Evolutionary conservation across 495 filamentous ascomycete genomes (phyloP).

Genomic region (Tuber aestivum): DNA sequence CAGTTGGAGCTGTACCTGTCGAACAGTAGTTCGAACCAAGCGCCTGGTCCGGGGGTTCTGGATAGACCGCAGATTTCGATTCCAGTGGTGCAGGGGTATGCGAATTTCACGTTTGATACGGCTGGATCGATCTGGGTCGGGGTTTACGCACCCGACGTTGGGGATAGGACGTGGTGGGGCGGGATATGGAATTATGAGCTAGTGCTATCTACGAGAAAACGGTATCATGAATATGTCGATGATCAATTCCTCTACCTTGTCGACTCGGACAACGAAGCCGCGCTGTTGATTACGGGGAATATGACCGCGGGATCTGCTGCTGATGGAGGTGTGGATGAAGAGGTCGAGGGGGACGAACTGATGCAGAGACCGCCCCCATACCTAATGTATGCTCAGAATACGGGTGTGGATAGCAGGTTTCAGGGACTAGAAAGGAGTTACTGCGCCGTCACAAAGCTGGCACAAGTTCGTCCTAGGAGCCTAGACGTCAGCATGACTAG

Average conservation of each 20-base stretch:
- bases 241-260: constrained; percentile 59
- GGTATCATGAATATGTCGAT: constrained; percentile 58
- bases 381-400: constrained; percentile 69
- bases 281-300: constrained; percentile 69
- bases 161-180: constrained; percentile 38
- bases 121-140: constrained; percentile 65
- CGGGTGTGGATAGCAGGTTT: constrained; percentile 43
- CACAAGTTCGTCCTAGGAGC: constrained; percentile 53
- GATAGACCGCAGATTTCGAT: constrained; percentile 48
- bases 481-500: constrained; percentile 62
- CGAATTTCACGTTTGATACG: constrained; percentile 51
- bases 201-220: constrained; percentile 70
- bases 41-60: constrained; percentile 58
- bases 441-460: constrained; percentile 61
- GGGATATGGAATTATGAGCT: constrained; percentile 66
- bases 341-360: constrained; percentile 16
- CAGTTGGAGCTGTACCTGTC: constrained; percentile 78
- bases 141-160: constrained; percentile 60
- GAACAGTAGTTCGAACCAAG: constrained; percentile 54
- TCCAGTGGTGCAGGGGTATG: constrained; percentile 57
- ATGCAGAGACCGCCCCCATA: constrained; percentile 54
- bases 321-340: constrained; percentile 35
- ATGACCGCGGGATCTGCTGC: constrained; percentile 50
- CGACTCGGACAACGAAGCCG: constrained; percentile 71
- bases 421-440: constrained; percentile 66